Evolutionary conservation across 805 yeast genomes (phyloP).

Genomic region (Cyberlindnera euphorbiae): DNA sequence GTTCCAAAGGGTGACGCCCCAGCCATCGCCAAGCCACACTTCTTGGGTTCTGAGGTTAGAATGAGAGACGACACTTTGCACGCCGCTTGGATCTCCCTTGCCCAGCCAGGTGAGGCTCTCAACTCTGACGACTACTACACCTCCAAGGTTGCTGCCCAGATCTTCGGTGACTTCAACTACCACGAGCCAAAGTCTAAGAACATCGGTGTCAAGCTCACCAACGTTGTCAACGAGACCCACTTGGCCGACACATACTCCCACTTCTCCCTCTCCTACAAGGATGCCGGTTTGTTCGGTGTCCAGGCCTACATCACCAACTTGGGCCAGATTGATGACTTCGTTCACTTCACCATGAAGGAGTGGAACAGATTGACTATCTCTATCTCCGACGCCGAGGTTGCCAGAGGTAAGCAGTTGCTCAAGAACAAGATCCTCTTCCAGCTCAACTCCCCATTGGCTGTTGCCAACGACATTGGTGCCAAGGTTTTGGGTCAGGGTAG

Average conservation of each 20-base stretch:
- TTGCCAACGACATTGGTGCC: slow-evolving; percentile 54
- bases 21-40: slow-evolving; percentile 49
- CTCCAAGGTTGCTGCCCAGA: slow-evolving; percentile 68
- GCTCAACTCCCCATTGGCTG: slow-evolving; percentile 44
- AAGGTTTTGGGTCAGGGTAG: slow-evolving; percentile 57
- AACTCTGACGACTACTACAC: slow-evolving; percentile 61
- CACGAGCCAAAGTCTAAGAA: slow-evolving; percentile 49
- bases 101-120: slow-evolving; percentile 66
- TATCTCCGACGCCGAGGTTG: slow-evolving; percentile 70
- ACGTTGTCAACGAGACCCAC: slow-evolving; percentile 65
- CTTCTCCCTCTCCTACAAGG: slow-evolving; percentile 68
- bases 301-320: slow-evolving; percentile 59
- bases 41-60: slow-evolving; percentile 84
- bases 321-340: slow-evolving; percentile 62
- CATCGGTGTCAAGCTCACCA: slow-evolving; percentile 67
- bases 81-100: slow-evolving; percentile 72
- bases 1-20: slow-evolving; percentile 49
- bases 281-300: slow-evolving; percentile 84
- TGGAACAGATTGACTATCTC: slow-evolving; percentile 83
- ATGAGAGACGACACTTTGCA: slow-evolving; percentile 85
- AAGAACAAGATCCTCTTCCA: slow-evolving; percentile 56
- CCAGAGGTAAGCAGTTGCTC: slow-evolving; percentile 68
- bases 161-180: slow-evolving; percentile 53
- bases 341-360: slow-evolving; percentile 78
- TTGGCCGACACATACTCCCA: slow-evolving; percentile 68